Evolutionary conservation across 2,329 filamentous ascomycete species (phyloP), one percentile per base, ranked within the genome.

Genomic region (Fusarium sp.): DNA sequence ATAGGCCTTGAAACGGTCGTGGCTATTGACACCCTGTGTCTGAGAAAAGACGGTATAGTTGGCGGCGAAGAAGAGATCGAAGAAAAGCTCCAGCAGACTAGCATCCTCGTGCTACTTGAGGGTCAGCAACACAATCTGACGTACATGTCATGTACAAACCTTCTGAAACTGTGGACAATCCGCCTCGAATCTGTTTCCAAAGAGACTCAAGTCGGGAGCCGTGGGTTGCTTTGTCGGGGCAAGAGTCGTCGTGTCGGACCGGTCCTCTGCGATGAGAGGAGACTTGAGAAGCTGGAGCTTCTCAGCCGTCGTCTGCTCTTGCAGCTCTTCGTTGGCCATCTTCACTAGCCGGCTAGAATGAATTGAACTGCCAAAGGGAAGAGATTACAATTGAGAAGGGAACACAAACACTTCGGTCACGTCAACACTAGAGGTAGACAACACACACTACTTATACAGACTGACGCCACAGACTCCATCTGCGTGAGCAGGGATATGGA

Each of bases 21-120:
- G 72, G 20, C 76, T 81, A 69, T 80, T 83, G 40, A 83, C 79
- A 35, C 78, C 59, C 54, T 80, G 79, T 6, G 65, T 80, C 47
- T 80, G 74, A 14, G 78, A 77, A 75, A 93, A 93, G 14, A 91
- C 90, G 6, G 89, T 89, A 63, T 93, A 83, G 75, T 92, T 93
- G 65, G 90, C 91, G 8, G 92, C 82, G 37, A 84, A 84, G 76
- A 83, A 83, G 1, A 84, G 77, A 64, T 84, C 82, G 59, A 79
- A 84, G 71, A 84, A 83, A 9, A 83, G 78, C 62, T 84, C 82
- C 1, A 84, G 77, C 5, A 82, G 69, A 37, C 79, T 83, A 0
- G 82, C 80, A 65, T 84, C 82, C 59, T 80, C 79, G 38, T 83
- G 77, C 80, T 82, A 62, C 18, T 14, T 3, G 16, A 29, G 7